phyloP scores from a whole-genome alignment of 2,329 filamentous ascomycete genomes.

The Fusarium paranaense region DNA sequence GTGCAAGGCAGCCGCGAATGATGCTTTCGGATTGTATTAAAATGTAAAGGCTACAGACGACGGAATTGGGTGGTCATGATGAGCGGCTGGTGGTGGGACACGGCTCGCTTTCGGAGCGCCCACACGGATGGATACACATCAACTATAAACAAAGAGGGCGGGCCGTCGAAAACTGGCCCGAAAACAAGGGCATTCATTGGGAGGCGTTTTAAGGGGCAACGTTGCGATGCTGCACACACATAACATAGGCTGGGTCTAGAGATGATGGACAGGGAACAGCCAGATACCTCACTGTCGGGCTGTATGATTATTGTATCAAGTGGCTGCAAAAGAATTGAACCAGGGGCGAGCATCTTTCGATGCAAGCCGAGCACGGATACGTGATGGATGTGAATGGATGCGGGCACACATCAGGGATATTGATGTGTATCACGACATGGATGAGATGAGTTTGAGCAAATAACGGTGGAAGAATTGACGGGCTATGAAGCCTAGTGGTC shows the following conservation, averaged over 20 bases:
- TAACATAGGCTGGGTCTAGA: conserved; percentile 10
- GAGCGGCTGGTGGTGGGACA: conserved; percentile 1
- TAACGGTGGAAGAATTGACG: background rate
- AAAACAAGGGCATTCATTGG: conserved; percentile 21
- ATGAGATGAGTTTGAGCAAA: background rate
- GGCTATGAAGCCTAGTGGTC: background rate
- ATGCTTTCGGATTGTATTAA: conserved; percentile 17
- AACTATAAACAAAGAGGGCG: conserved; percentile 8
- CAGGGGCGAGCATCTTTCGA: background rate
- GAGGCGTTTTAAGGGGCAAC: conserved; percentile 28
- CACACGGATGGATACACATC: background rate
- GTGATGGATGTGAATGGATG: background rate
- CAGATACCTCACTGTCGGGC: background rate
- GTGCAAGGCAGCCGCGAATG: background rate
- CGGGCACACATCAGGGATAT: background rate
- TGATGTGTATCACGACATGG: background rate
- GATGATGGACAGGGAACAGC: conserved; percentile 3
- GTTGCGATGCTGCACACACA: background rate
- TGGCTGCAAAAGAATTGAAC: conserved; percentile 17
- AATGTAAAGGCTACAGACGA: conserved; percentile 10
- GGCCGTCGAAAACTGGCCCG: conserved; percentile 7
- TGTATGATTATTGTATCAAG: background rate
- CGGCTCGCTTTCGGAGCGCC: conserved; percentile 3
- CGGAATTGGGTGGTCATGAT: conserved; percentile 13
- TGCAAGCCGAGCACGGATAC: background rate